phyloP scores from a whole-genome alignment of 768 basidiomycete species.

The Psilocybe tampanensis region DNA sequence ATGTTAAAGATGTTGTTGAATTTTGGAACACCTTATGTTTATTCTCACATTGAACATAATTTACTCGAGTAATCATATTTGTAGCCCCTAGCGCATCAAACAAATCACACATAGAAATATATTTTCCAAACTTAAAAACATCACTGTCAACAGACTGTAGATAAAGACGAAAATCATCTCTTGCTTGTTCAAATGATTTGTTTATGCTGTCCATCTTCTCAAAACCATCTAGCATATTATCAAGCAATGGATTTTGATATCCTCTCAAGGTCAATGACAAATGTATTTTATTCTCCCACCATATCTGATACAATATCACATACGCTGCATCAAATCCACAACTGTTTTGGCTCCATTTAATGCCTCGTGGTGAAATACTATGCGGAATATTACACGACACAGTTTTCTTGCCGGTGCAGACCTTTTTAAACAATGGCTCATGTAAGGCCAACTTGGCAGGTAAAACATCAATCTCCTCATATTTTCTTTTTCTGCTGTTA shows the following conservation, averaged over 20 bases:
- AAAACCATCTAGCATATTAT: not conserved
- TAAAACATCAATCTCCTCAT: too few relatives aligned
- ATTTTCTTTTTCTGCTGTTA: too few relatives aligned
- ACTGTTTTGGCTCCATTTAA: slow-evolving; percentile 1
- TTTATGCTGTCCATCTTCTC: not conserved
- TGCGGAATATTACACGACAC: too few relatives aligned
- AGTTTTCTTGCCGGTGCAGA: too few relatives aligned
- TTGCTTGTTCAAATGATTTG: not conserved
- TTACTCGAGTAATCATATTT: too few relatives aligned
- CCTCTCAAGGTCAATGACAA: not conserved
- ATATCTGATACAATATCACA: not conserved
- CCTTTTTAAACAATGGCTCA: not conserved
- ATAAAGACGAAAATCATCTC: not conserved
- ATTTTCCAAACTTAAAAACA: not conserved
- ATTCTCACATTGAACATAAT: too few relatives aligned
- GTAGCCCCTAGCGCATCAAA: too few relatives aligned
- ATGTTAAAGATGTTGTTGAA: too few relatives aligned
- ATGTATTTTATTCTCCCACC: not conserved
- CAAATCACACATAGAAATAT: not conserved
- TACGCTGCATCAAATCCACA: not conserved
- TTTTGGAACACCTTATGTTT: too few relatives aligned
- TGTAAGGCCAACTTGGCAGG: too few relatives aligned
- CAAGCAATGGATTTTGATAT: not conserved
- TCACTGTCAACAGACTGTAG: not conserved
- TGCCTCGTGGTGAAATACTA: not conserved